Conservation (phyloP, 2,329 filamentous ascomycete species). For the Aspergillus japonicus region DNA sequence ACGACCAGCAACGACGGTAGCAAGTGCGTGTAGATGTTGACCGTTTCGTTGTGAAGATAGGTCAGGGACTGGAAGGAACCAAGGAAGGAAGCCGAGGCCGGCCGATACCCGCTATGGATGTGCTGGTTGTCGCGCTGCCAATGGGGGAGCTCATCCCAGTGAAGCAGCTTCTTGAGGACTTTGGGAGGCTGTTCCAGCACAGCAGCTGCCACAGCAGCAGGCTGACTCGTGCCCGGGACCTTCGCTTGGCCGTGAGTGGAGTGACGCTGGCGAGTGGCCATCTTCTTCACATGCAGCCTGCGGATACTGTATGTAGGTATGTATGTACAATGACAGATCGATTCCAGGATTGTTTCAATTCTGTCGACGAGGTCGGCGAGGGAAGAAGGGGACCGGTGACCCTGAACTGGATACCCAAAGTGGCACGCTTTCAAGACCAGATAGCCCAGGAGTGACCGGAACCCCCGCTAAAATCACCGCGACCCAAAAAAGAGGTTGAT, state of each 20-base stretch:
- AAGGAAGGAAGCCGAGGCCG: conserved; percentile 59
- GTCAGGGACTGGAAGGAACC: conserved; percentile 58
- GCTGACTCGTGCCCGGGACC: conserved; percentile 24
- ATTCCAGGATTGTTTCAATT: not conserved
- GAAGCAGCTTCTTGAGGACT: conserved; percentile 39
- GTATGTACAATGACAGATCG: conserved; percentile 2
- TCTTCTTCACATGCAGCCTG: conserved; percentile 24
- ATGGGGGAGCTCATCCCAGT: conserved; percentile 53
- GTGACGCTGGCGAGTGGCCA: conserved; percentile 35
- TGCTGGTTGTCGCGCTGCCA: conserved; percentile 67
- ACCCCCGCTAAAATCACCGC: not conserved
- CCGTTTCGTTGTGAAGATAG: conserved; percentile 67
- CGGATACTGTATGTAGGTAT: not conserved
- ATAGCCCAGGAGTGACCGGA: not conserved
- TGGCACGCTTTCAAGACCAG: not conserved
- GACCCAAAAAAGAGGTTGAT: not conserved
- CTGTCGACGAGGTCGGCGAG: not conserved
- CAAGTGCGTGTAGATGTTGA: conserved; percentile 72
- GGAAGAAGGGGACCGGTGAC: not conserved
- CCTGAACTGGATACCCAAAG: not conserved
- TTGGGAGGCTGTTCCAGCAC: conserved; percentile 31
- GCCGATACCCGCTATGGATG: conserved; percentile 66
- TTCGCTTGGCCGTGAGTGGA: conserved; percentile 22
- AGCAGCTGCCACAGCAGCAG: conserved; percentile 24
- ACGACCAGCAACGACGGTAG: conserved; percentile 64